phyloP scores from a whole-genome alignment of 179 eudicot genomes.

The Corrigiola litoralis region DNA sequence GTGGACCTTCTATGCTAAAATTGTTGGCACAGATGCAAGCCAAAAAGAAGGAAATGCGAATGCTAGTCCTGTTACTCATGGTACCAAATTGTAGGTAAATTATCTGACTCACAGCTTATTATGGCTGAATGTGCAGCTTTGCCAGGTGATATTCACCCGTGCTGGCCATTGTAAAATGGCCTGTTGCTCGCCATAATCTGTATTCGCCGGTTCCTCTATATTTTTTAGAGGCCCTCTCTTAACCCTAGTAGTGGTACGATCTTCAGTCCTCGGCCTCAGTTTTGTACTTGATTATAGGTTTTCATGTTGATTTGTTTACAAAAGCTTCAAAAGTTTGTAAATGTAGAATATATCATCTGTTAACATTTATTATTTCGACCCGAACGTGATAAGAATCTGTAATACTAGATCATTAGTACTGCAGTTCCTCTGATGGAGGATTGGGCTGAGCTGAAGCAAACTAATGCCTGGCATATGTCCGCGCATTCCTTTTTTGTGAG shows the following conservation, averaged over 20 bases:
- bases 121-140: neutral
- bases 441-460: constrained; percentile 1
- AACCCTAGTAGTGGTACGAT: neutral
- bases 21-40: constrained; percentile 4
- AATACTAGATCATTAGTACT: constrained; percentile 8
- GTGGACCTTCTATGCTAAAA: constrained; percentile 41
- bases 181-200: neutral
- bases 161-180: neutral
- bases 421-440: constrained; percentile 12
- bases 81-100: constrained; percentile 2
- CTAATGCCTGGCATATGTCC: no score
- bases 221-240: neutral
- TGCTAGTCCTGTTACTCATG: neutral
- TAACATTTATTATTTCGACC: no score
- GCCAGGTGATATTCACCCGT: neutral
- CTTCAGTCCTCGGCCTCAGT: constrained; percentile 4
- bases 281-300: constrained; percentile 17
- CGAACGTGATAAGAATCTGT: constrained; percentile 2
- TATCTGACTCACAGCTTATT: neutral
- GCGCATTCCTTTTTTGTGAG: no score
- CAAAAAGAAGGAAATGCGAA: constrained; percentile 1
- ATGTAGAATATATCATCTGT: no score
- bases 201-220: constrained; percentile 1
- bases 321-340: no score
- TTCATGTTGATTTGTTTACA: constrained; percentile 9